Evolutionary conservation across 208 protist species (phyloP).

Genomic region (Leishmania arabica): DNA sequence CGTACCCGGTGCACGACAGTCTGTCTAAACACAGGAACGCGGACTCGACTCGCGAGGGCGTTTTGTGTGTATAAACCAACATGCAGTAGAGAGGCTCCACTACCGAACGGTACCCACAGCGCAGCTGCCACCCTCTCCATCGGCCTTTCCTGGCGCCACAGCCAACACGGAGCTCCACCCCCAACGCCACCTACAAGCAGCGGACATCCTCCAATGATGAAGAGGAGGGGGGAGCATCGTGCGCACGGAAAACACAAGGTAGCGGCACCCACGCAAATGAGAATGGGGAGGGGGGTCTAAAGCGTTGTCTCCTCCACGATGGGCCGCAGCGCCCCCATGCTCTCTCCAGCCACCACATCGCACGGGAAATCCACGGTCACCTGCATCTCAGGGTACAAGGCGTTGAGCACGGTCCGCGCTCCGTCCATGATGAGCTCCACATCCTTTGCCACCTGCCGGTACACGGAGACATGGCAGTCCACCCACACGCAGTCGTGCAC

Average conservation of each 20-base stretch:
- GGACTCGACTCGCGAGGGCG: not conserved
- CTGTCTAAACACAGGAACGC: not conserved
- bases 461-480: slow-evolving; percentile 87
- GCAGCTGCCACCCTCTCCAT: not conserved
- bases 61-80: not conserved
- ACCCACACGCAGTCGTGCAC: slow-evolving; percentile 96
- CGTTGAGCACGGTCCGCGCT: slow-evolving; percentile 80
- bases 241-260: not conserved
- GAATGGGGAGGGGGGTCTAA: not conserved
- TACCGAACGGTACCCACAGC: not conserved
- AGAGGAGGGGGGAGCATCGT: not conserved
- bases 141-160: not conserved
- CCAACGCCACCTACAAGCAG: not conserved
- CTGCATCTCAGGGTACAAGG: slow-evolving; percentile 84
- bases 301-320: slow-evolving; percentile 74
- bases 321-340: slow-evolving; percentile 84
- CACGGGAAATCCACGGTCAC: slow-evolving; percentile 87
- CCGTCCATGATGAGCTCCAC: slow-evolving; percentile 87
- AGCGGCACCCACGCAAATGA: not conserved
- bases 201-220: not conserved
- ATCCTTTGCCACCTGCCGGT: slow-evolving; percentile 76
- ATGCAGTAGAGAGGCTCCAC: not conserved
- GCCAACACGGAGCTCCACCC: not conserved
- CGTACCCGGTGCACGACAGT: not conserved
- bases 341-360: slow-evolving; percentile 88